Conservation (phyloP, 139 green algal genomes). For the Volvox africanus region DNA sequence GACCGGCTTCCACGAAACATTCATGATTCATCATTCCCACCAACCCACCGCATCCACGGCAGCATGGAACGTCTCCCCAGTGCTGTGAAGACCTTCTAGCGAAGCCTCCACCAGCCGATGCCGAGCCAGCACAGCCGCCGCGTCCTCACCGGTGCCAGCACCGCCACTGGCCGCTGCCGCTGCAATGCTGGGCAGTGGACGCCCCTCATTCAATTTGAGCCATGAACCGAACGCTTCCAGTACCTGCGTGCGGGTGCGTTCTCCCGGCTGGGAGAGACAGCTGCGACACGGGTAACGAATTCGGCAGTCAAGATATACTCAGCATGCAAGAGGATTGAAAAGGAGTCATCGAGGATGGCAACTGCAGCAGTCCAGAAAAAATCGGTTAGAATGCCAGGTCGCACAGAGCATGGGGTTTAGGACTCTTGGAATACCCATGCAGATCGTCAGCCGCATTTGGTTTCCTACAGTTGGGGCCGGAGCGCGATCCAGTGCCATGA, state of each 20-base stretch:
- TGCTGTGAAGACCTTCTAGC: constrained; percentile 73
- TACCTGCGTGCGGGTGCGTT: constrained; percentile 58
- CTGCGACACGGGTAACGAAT: constrained; percentile 12
- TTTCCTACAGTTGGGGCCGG: no score
- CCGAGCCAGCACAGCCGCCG: constrained; percentile 30
- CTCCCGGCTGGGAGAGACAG: constrained; percentile 54
- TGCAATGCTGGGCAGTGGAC: constrained; percentile 21
- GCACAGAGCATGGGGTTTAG: no score
- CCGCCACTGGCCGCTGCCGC: constrained; percentile 19
- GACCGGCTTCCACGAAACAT: no score
- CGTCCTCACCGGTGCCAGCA: constrained; percentile 9
- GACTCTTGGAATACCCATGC: no score
- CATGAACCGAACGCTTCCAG: constrained; percentile 87
- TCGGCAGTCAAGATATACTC: no score
- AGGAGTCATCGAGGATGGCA: no score
- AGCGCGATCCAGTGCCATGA: no score
- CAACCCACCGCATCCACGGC: constrained; percentile 80
- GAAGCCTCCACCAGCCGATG: constrained; percentile 72
- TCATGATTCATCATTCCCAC: no score
- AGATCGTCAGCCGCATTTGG: no score
- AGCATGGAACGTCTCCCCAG: constrained; percentile 78
- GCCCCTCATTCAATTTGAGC: constrained; percentile 76
- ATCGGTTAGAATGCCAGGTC: no score
- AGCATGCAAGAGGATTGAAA: no score
- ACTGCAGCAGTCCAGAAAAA: no score